Evolutionary conservation across 2,329 filamentous ascomycete species (phyloP).

Genomic region (Tolypocladium inflatum): DNA sequence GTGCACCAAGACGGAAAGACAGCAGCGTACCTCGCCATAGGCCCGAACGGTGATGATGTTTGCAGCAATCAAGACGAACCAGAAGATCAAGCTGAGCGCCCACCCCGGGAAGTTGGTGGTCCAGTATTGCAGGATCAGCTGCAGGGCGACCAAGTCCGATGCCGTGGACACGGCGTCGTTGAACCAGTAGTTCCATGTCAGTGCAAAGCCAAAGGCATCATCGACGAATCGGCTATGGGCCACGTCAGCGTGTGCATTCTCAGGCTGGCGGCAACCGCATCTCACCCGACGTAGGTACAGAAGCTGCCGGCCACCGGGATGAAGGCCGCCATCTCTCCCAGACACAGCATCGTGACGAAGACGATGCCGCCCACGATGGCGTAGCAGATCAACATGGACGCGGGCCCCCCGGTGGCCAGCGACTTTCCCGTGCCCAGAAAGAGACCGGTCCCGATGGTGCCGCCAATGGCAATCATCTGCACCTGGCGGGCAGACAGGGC

Average conservation of each 20-base stretch:
- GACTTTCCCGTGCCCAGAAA: conserved; percentile 55
- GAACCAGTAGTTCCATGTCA: conserved; percentile 56
- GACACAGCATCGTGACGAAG: conserved; percentile 46
- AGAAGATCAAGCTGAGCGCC: conserved; percentile 53
- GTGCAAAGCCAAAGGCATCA: conserved; percentile 42
- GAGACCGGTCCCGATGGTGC: conserved; percentile 50
- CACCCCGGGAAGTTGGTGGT: conserved; percentile 52
- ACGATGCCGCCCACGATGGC: conserved; percentile 47
- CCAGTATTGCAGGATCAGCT: conserved; percentile 53
- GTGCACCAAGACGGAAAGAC: neutral
- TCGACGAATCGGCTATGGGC: conserved; percentile 35
- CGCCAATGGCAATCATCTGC: conserved; percentile 57
- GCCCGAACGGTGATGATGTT: conserved; percentile 24
- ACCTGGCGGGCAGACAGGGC: conserved; percentile 52
- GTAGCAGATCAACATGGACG: conserved; percentile 48
- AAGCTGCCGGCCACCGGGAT: conserved; percentile 43
- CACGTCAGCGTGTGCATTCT: neutral
- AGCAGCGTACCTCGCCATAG: conserved; percentile 21
- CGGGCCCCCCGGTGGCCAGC: conserved; percentile 49
- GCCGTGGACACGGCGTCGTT: conserved; percentile 49
- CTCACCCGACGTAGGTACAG: conserved; percentile 35
- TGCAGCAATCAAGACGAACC: conserved; percentile 39
- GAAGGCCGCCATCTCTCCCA: conserved; percentile 53
- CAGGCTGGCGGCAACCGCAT: neutral
- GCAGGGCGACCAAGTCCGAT: conserved; percentile 43